Evolutionary conservation across 345 rosid genomes (phyloP).

Genomic region (Salix koriyanagi): DNA sequence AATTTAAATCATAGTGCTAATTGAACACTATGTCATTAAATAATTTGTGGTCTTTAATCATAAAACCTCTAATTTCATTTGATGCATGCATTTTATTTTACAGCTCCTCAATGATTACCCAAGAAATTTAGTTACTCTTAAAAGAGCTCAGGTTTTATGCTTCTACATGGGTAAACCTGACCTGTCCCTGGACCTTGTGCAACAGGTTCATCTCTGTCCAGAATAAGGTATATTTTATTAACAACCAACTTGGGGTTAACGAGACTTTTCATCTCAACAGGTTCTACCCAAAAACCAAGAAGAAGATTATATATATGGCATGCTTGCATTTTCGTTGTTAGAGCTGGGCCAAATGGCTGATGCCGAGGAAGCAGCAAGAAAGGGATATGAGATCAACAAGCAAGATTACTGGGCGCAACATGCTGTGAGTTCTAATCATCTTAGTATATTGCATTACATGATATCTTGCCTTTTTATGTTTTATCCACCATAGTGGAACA

Average conservation of each 20-base stretch:
- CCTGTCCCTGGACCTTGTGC: constrained; percentile 53
- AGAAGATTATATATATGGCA: constrained; percentile 69
- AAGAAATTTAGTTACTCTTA: constrained; percentile 60
- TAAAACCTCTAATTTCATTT: background rate
- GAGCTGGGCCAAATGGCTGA: constrained; percentile 80
- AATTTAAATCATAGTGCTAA: background rate
- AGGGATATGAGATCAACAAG: constrained; percentile 62
- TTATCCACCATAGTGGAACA: background rate
- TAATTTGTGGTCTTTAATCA: background rate
- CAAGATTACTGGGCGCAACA: constrained; percentile 85
- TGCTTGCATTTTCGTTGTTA: constrained; percentile 79
- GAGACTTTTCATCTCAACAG: constrained; percentile 32
- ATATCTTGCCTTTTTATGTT: background rate
- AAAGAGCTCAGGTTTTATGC: constrained; percentile 67
- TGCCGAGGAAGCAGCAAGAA: constrained; percentile 76
- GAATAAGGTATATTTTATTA: background rate
- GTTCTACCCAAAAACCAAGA: constrained; percentile 58
- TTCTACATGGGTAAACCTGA: constrained; percentile 76
- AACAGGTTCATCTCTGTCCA: constrained; percentile 46
- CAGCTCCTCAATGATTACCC: constrained; percentile 73
- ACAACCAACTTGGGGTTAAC: background rate
- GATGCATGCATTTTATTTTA: constrained; percentile 20
- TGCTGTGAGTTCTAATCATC: constrained; percentile 50
- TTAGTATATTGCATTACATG: background rate
- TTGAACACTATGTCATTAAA: background rate